A percentile compares a stretch with the other conserved stretches of the same genome.
Evolutionary conservation across 208 protist species (phyloP).

Genomic region (Leishmania martiniquensis): DNA sequence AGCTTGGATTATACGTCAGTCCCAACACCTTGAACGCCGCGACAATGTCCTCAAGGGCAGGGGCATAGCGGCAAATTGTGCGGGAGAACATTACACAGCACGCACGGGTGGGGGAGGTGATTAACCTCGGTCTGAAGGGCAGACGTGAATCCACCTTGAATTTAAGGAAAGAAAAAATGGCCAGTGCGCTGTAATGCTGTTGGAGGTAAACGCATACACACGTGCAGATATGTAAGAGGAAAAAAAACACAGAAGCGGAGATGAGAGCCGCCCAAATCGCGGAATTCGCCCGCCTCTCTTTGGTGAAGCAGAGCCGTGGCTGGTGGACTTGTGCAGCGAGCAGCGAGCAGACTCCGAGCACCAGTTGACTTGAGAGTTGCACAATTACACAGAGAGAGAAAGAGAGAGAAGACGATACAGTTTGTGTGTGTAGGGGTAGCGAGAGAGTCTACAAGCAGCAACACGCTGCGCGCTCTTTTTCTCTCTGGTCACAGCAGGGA

Average conservation of each 20-base stretch:
- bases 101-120: no score
- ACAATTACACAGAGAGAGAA: neutral
- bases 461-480: neutral
- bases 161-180: neutral
- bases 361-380: no score
- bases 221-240: neutral
- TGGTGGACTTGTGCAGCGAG: neutral
- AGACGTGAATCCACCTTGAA: neutral
- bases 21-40: slow-evolving; percentile 84
- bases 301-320: neutral
- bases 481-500: neutral
- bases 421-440: no score
- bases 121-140: neutral
- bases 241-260: neutral
- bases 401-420: neutral
- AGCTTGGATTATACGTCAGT: slow-evolving; percentile 41
- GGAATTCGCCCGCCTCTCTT: neutral
- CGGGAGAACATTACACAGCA: slow-evolving; percentile 11
- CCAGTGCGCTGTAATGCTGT: neutral
- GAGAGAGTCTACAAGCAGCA: neutral
- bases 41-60: slow-evolving; percentile 50
- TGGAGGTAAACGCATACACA: neutral
- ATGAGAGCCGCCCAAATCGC: neutral
- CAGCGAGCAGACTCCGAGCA: neutral
- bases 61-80: slow-evolving; percentile 12